Evolutionary conservation across 331 rosid genomes (phyloP), one percentile per base, ranked within the genome.

Genomic region (Malus hybrid): DNA sequence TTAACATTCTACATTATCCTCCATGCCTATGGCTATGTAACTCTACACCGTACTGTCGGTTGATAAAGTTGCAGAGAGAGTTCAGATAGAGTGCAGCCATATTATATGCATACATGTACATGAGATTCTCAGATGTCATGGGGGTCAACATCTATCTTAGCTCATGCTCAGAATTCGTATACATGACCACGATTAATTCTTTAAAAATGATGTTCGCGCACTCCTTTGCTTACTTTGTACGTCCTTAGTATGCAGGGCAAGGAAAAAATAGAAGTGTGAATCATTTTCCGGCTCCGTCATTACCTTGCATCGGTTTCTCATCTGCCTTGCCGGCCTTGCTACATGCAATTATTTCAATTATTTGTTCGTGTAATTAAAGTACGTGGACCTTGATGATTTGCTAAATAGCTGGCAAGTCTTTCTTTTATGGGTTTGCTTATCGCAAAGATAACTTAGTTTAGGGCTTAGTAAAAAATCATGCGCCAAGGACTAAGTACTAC

Each of bases 81-180:
- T 71, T 65, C 63, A 75, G 56, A 67, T 70, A 68, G 84, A 48
- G 56, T 80, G 77, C 73, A 76, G n/a, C 36, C 46, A 22, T 78
- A 76, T 66, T 76, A 50, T 16, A 50, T 50, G 1, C 56, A 50
- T 50, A 50, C 29, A 59, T 59, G 15, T 22, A 65, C 57, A 65
- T 76, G 73, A 80, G 79, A 72, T 73, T 78, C 82, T 73, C 78
- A 77, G 84, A 82, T 82, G 86, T 84, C 74, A 52, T 77, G 57
- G 50, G 69, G 68, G 59, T 67, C 68, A 71, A 5, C 29, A 52
- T 70, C 67, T 50, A 6, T 50, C 56, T 50, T 2, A 15, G 56
- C 56, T 50, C 56, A 50, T 50, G 56, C 56, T 50, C 56, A 50
- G 6, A 50, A 50, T 50, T 50, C 56, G 3, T 50, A 50, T 50